Conservation (phyloP, 805 yeast genomes). For the Huiozyma sinensis region DNA sequence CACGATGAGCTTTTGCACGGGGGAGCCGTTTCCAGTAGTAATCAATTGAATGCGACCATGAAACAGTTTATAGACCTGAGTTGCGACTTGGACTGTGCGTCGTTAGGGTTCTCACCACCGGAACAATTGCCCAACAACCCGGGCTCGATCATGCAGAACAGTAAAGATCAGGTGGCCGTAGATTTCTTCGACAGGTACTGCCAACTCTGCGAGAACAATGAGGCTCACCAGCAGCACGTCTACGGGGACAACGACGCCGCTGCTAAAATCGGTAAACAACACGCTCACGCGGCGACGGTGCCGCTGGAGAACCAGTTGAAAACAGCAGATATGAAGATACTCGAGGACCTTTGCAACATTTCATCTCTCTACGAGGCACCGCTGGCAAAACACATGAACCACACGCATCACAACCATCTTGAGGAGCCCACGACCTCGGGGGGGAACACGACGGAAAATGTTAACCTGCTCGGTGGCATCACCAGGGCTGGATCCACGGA, state of each 20-base stretch:
- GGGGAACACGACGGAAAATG: neutral
- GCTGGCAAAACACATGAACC: conserved; percentile 24
- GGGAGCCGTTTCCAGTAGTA: neutral
- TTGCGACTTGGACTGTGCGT: conserved; percentile 23
- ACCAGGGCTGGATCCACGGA: conserved; percentile 1
- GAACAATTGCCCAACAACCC: neutral
- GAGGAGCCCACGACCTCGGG: neutral
- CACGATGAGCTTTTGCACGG: neutral
- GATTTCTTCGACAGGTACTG: conserved; percentile 28
- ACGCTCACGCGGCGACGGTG: neutral
- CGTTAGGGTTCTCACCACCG: neutral
- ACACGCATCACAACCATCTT: conserved; percentile 8
- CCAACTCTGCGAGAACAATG: conserved; percentile 20
- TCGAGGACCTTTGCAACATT: conserved; percentile 26
- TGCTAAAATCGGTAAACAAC: neutral
- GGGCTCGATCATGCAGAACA: neutral
- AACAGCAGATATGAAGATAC: conserved; percentile 20
- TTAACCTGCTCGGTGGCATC: conserved; percentile 9
- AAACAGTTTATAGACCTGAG: conserved; percentile 5
- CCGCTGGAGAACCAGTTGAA: neutral
- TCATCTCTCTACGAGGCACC: conserved; percentile 28
- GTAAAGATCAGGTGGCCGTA: conserved; percentile 4
- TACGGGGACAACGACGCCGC: neutral
- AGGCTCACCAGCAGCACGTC: conserved; percentile 2
- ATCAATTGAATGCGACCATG: neutral